Conservation (phyloP, 1,284 basidiomycete genomes). For the Ganoderma multipileum region DNA sequence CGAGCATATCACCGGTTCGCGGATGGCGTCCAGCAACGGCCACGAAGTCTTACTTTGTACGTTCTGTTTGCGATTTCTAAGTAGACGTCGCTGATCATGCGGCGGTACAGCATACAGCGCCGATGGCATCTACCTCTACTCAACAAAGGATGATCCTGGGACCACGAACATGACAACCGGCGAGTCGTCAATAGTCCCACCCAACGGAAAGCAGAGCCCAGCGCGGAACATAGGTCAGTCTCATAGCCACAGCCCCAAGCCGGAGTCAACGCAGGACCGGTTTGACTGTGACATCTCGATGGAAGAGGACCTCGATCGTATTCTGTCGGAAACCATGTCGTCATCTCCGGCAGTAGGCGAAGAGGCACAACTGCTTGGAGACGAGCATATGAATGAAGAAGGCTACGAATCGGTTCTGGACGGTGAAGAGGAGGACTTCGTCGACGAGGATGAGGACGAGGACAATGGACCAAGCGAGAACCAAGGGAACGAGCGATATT, state of each 20-base stretch:
- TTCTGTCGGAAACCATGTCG: conserved; percentile 25
- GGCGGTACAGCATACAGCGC: conserved; percentile 69
- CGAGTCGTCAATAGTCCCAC: conserved; percentile 21
- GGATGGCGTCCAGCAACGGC: conserved; percentile 78
- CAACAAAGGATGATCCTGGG: conserved; percentile 71
- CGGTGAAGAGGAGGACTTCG: conserved; percentile 33
- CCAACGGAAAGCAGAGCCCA: conserved; percentile 14
- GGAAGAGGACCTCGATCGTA: conserved; percentile 40
- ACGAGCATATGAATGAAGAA: conserved; percentile 17
- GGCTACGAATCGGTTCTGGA: conserved; percentile 24
- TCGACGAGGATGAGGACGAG: conserved; percentile 40
- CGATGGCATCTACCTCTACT: conserved; percentile 85
- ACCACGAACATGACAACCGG: conserved; percentile 21
- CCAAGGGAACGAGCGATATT: conserved; percentile 35
- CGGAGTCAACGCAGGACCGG: not conserved
- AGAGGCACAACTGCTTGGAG: conserved; percentile 1
- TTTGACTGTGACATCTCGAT: conserved; percentile 30
- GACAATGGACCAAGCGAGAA: conserved; percentile 40
- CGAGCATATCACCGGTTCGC: conserved; percentile 82
- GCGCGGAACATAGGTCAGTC: not conserved
- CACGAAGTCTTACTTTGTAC: conserved; percentile 77
- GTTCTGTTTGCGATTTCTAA: conserved; percentile 27
- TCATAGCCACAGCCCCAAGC: not conserved
- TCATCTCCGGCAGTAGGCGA: conserved; percentile 7
- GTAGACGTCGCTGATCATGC: conserved; percentile 14